Evolutionary conservation across 306 rosid species (phyloP), one percentile per base, ranked within the genome.

Genomic region (Senna tora): DNA sequence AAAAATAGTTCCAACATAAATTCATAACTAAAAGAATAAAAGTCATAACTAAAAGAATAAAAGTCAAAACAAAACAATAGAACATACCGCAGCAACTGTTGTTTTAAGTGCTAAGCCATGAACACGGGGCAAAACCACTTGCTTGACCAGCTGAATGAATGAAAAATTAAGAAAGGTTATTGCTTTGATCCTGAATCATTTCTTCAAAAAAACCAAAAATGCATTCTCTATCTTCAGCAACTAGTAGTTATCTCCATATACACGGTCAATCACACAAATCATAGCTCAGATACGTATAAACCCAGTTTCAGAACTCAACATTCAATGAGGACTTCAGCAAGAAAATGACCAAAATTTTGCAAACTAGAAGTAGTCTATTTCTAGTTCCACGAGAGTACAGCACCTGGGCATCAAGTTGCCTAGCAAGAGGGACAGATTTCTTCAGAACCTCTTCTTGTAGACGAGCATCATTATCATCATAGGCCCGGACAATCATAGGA

Each of bases 31-130:
- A 73, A 74, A 67, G 49, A 56, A 25, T 33, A 41, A 72, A 67
- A 65, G 6, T 17, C 55, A 38, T 61, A 71, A 22, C 39, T 47
- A 72, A 67, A 57, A 67, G 49, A 56, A 25, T 33, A 41, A 72
- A 67, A 65, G 6, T 17, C 55, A 38, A 65, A 71, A 22, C 39
- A 52, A 72, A 67, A 57, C 38, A 47, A 51, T 38, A 67, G 30
- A 12, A 85, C 96, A 73, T 92, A 95, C 99, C 90, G 96, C 96
- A 14, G 99, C 99, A 80, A 95, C 73, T 33, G 99, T 95, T 75
- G 99, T 95, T 79, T 91, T 95, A 50, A 95, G 96, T 39, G 99
- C 99, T 79, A 91, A 75, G 68, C 92, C 93, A 79, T 95, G 99
- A 77, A 95, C 86, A 72, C 99, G 99, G 64, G 99, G 99, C 74